Evolutionary conservation across 805 yeast species (phyloP), one percentile per base, ranked within the genome.

Genomic region (Saturnispora saitoi): DNA sequence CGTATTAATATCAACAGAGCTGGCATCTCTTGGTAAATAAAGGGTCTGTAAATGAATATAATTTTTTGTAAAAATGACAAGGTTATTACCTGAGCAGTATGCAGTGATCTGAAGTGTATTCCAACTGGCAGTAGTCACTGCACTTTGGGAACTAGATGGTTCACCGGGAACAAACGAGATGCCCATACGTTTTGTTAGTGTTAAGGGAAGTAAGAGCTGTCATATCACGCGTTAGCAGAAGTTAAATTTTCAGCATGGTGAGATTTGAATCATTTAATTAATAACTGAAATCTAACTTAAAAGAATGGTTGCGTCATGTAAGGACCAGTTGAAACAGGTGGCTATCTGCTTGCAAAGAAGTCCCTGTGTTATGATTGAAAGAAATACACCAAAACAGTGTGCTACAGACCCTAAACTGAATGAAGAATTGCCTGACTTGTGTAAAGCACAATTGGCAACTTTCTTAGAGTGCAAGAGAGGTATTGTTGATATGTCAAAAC

Each of bases 341-440:
- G 98, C 98, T 9, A 81, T 91, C 19, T 91, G 99, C 64, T 74
- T 91, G 43, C 99, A 91, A 65, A 77, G 97, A 60, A 89, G 97
- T 4, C 98, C 98, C 14, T 91, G 99, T 66, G 99, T 91, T 45
- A 73, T 91, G 70, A 76, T 91, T 20, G 86, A 93, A 53, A 75
- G 99, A 55, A 75, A 93, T 66, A 86, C 86, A 2, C 98, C 98
- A 3, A 83, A 87, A 53, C 82, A 88, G 50, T 91, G 99, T 61
- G 66, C 90, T 19, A 83, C 85, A 34, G 73, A 90, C 53, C 95
- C 95, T 1, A 83, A 83, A 53, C 73, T 91, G 32, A 72, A 81
- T 42, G 73, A 75, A 49, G 85, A 86, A 42, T 68, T 91, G 24
- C 99, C 99, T 1, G 95, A 86, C 61, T 74, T 88, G 38, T 91